Percentiles rank a stretch among this genome's conserved stretches.
Evolutionary conservation across 2,329 filamentous ascomycete genomes (phyloP).

Genomic region (Colletotrichum ledebouriae): DNA sequence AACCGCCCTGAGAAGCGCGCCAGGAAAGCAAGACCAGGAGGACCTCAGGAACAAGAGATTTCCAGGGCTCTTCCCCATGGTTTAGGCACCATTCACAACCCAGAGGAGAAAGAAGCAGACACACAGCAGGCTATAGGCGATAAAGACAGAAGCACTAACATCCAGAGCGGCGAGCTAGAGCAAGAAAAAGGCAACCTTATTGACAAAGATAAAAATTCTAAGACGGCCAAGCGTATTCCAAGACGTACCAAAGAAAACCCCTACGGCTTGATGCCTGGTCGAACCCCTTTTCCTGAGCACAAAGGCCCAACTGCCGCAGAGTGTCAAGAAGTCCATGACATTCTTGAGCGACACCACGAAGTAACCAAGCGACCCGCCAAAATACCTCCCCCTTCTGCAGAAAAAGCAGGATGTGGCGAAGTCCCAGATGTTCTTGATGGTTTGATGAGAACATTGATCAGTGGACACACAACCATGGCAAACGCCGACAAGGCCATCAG

Average conservation of each 20-base stretch:
- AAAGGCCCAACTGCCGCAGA: constrained; percentile 74
- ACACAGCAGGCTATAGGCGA: background rate
- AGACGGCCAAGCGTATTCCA: constrained; percentile 45
- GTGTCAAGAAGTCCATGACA: constrained; percentile 75
- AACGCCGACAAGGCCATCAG: constrained; percentile 74
- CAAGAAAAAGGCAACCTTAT: background rate
- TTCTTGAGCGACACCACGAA: constrained; percentile 77
- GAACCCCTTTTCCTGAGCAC: constrained; percentile 78
- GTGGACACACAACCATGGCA: constrained; percentile 62
- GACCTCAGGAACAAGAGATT: background rate
- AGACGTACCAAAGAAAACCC: constrained; percentile 51
- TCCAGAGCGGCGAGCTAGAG: background rate
- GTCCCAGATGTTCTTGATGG: constrained; percentile 68
- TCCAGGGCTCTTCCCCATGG: constrained; percentile 33
- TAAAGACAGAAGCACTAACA: background rate
- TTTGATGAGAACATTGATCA: constrained; percentile 65
- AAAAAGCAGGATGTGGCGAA: constrained; percentile 76
- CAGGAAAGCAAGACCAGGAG: background rate
- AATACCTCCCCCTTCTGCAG: constrained; percentile 77
- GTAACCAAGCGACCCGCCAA: constrained; percentile 73
- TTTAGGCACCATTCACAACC: constrained; percentile 38
- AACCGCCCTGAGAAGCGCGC: background rate
- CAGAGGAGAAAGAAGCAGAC: background rate
- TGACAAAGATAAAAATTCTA: background rate
- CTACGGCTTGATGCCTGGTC: constrained; percentile 67